A percentile compares a stretch with the other conserved stretches of the same genome.
These are phyloP conservation scores for Pueraria montana DNA, from an alignment of 306 rosid genomes.

Conservation along the genomic window DNA sequence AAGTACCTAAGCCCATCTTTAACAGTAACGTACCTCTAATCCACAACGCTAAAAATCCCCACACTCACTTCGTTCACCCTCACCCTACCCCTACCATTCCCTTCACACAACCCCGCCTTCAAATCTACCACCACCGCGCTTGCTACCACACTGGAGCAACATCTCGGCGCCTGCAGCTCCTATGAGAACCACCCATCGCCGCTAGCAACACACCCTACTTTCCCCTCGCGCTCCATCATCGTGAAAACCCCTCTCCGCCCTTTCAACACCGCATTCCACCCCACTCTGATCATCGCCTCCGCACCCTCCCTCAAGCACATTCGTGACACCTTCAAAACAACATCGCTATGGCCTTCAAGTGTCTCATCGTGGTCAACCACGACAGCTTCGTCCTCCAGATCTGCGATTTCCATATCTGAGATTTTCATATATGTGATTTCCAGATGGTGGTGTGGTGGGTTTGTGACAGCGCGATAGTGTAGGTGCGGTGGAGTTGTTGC, in stretches of 20 bases:
- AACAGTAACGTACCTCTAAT: constrained; percentile 69
- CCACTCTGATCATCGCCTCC: constrained; percentile 57
- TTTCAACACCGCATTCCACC: constrained; percentile 71
- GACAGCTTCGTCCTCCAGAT: not conserved
- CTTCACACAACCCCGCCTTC: constrained; percentile 50
- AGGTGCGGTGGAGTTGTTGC: too few relatives aligned
- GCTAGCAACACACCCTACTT: constrained; percentile 40
- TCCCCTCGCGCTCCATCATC: constrained; percentile 70
- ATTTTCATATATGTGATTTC: too few relatives aligned
- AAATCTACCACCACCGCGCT: constrained; percentile 68
- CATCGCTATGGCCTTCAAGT: too few relatives aligned
- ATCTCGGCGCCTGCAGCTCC: constrained; percentile 65
- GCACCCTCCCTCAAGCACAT: too few relatives aligned
- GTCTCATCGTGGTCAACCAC: too few relatives aligned
- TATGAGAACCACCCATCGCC: constrained; percentile 64
- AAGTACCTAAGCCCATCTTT: constrained; percentile 73
- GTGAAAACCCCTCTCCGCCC: constrained; percentile 70
- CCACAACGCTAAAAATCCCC: constrained; percentile 54
- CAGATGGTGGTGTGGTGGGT: too few relatives aligned
- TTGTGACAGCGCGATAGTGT: too few relatives aligned
- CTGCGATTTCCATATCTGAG: too few relatives aligned
- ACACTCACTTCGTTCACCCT: constrained; percentile 45
- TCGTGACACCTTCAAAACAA: too few relatives aligned
- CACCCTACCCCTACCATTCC: constrained; percentile 20
- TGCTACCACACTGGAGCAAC: constrained; percentile 55